Evolutionary conservation across 176 grass and related monocot species (phyloP).

Genomic region (Zizania latifolia): DNA sequence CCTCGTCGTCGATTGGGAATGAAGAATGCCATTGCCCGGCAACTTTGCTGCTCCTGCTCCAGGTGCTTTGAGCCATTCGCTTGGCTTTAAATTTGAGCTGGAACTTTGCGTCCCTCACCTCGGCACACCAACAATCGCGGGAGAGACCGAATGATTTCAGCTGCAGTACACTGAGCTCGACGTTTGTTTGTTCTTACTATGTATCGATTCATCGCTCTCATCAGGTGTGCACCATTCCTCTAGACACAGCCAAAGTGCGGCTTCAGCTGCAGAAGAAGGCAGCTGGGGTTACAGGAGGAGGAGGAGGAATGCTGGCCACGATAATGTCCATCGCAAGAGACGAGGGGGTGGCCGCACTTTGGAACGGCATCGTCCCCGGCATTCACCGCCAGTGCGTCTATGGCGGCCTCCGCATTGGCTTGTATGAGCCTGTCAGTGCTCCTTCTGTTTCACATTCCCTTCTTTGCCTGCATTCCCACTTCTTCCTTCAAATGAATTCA

Average conservation of each 20-base stretch:
- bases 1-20: not conserved
- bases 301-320: constrained; percentile 58
- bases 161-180: constrained; percentile 3
- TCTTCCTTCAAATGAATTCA: not conserved
- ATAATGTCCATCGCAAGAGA: constrained; percentile 57
- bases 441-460: not conserved
- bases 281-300: not conserved
- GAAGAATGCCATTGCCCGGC: not conserved
- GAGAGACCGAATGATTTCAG: not conserved
- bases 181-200: not conserved
- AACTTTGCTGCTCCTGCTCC: too few species aligned
- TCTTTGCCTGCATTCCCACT: not conserved
- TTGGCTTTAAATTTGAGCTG: too few species aligned
- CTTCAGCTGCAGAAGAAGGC: constrained; percentile 91
- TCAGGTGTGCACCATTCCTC: constrained; percentile 85
- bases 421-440: constrained; percentile 81
- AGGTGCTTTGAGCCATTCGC: too few species aligned
- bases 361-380: constrained; percentile 80
- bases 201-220: constrained; percentile 1
- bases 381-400: constrained; percentile 80
- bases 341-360: constrained; percentile 69
- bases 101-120: too few species aligned
- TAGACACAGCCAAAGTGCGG: constrained; percentile 93
- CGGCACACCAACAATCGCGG: not conserved
- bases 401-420: constrained; percentile 76